Conservation (phyloP, 1,284 basidiomycete species). For the Sporisorium graminicola region DNA sequence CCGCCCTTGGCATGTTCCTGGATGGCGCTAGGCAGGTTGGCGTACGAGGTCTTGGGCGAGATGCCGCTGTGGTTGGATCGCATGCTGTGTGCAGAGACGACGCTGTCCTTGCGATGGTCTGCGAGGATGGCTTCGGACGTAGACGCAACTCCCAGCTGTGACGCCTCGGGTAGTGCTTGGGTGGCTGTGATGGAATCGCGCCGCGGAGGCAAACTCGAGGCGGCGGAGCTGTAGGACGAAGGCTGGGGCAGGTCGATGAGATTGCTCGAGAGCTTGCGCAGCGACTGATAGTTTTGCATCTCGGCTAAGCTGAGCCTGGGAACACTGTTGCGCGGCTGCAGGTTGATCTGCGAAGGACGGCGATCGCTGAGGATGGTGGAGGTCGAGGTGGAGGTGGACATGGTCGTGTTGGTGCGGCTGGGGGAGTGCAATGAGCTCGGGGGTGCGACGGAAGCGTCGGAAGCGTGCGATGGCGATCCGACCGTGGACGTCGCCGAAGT, state of each 20-base stretch:
- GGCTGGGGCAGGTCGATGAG: slow-evolving; percentile 27
- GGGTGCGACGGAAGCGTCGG: slow-evolving; percentile 20
- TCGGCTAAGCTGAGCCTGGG: slow-evolving; percentile 46
- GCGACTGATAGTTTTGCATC: slow-evolving; percentile 49
- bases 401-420: slow-evolving; percentile 24
- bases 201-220: slow-evolving; percentile 18
- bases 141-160: slow-evolving; percentile 17
- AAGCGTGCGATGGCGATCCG: slow-evolving; percentile 34
- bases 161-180: slow-evolving; percentile 12
- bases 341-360: slow-evolving; percentile 41
- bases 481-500: slow-evolving; percentile 30
- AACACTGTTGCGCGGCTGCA: slow-evolving; percentile 34
- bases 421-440: slow-evolving; percentile 19
- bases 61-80: slow-evolving; percentile 58
- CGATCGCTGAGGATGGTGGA: slow-evolving; percentile 49
- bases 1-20: slow-evolving; percentile 24
- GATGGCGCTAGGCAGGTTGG: slow-evolving; percentile 34
- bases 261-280: slow-evolving; percentile 49
- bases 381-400: slow-evolving; percentile 27
- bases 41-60: slow-evolving; percentile 59
- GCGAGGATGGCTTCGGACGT: slow-evolving; percentile 10
- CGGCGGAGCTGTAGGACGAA: slow-evolving; percentile 19
- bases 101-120: slow-evolving; percentile 50
- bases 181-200: slow-evolving; percentile 22
- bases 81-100: slow-evolving; percentile 43